Conservation (phyloP, 2,329 filamentous ascomycete species). For the Cryphonectria nitschkei region DNA sequence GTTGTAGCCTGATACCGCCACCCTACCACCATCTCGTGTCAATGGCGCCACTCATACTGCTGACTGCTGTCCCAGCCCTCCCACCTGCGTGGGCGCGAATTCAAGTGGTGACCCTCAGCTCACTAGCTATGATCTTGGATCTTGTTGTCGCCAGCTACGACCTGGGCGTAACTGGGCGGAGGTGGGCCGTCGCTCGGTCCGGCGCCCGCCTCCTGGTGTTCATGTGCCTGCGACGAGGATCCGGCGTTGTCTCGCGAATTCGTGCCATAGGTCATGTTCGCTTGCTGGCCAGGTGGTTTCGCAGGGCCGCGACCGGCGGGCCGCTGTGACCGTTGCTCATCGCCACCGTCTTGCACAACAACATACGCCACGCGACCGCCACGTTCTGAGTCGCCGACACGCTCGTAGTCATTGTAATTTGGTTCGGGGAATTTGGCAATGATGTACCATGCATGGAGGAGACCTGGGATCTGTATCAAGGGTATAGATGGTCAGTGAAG, state of each 20-base stretch:
- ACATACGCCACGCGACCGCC: slow-evolving; percentile 75
- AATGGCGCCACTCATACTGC: background rate
- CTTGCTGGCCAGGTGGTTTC: slow-evolving; percentile 39
- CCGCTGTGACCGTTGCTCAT: slow-evolving; percentile 37
- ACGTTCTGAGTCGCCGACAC: slow-evolving; percentile 59
- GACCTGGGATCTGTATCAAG: slow-evolving; percentile 68
- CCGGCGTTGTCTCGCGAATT: slow-evolving; percentile 34
- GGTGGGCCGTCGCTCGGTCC: slow-evolving; percentile 48
- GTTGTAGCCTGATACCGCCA: background rate
- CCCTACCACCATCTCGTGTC: background rate
- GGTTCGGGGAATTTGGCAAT: slow-evolving; percentile 86
- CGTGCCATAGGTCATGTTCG: slow-evolving; percentile 54
- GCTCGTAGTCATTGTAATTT: slow-evolving; percentile 67
- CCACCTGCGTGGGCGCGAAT: slow-evolving; percentile 8
- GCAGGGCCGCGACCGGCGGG: slow-evolving; percentile 43
- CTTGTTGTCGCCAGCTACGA: slow-evolving; percentile 88
- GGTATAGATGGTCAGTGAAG: slow-evolving; percentile 17
- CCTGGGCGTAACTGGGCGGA: slow-evolving; percentile 84
- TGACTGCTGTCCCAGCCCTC: background rate
- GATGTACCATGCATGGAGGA: slow-evolving; percentile 97
- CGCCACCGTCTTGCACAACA: slow-evolving; percentile 61
- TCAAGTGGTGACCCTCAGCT: slow-evolving; percentile 8
- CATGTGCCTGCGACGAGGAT: slow-evolving; percentile 36
- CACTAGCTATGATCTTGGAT: slow-evolving; percentile 69
- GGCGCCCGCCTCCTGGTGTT: slow-evolving; percentile 42